A percentile compares a stretch with the other conserved stretches of the same genome.
These are phyloP conservation scores for Gracilariopsis chorda DNA, from an alignment of 23 red algal genomes.

Conservation along the genomic window DNA sequence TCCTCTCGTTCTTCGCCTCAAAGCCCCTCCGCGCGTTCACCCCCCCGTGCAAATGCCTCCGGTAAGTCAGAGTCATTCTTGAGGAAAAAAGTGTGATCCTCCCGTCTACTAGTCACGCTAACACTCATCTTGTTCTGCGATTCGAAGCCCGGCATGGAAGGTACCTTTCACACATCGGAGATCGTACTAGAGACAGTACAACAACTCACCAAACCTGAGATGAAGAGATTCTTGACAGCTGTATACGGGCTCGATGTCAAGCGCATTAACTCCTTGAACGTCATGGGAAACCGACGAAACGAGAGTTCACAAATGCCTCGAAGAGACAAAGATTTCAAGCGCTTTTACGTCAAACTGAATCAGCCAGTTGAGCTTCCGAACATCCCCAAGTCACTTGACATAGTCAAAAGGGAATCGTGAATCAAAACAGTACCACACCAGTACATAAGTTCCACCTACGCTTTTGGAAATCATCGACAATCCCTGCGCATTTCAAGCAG, in stretches of 20 bases:
- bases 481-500: not conserved
- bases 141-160: conserved; percentile 41
- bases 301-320: conserved; percentile 31
- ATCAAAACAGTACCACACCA: no score
- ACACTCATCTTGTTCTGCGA: not conserved
- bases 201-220: conserved; percentile 64
- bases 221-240: conserved; percentile 38
- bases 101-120: not conserved
- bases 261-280: conserved; percentile 50
- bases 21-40: not conserved
- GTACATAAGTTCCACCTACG: not conserved
- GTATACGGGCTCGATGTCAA: conserved; percentile 77
- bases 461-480: not conserved
- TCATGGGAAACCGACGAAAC: conserved; percentile 57
- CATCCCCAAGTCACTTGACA: conserved; percentile 57
- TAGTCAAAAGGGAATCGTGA: conserved; percentile 2
- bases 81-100: no score
- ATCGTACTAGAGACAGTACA: conserved; percentile 64
- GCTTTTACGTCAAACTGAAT: conserved; percentile 71
- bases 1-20: conserved; percentile 48
- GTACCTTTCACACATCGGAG: conserved; percentile 70
- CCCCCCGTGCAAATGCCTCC: conserved; percentile 50
- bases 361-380: conserved; percentile 66
- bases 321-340: conserved; percentile 73
- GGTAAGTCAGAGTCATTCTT: no score